Percentiles rank a stretch among this genome's conserved stretches.
phyloP scores from a whole-genome alignment of 257 asterid species.

The Thymus quinquecostatus region DNA sequence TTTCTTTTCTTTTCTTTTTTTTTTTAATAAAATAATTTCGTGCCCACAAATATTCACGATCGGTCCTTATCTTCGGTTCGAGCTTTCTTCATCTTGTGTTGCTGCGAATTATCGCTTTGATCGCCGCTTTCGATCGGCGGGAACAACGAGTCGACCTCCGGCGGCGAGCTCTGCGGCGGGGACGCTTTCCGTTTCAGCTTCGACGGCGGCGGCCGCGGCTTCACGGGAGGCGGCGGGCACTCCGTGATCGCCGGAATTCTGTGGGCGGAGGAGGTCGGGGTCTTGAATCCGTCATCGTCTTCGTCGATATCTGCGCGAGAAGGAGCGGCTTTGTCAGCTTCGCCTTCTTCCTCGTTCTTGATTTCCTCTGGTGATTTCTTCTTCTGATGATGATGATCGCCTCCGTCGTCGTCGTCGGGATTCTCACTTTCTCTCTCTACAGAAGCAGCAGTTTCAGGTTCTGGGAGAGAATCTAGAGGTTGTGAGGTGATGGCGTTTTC shows the following conservation, averaged over 20 bases:
- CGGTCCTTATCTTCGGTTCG: conserved; percentile 42
- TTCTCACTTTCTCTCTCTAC: conserved; percentile 3
- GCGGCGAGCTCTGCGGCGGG: conserved; percentile 35
- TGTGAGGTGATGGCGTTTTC: background rate
- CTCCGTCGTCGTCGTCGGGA: background rate
- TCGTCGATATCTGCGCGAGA: conserved; percentile 35
- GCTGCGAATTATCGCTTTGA: conserved; percentile 26
- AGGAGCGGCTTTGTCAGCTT: background rate
- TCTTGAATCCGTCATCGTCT: conserved; percentile 57
- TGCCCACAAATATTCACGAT: conserved; percentile 24
- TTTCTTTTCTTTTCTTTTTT: conserved; percentile 16
- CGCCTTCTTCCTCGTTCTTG: background rate
- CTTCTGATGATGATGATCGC: background rate
- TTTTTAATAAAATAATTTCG: conserved; percentile 10
- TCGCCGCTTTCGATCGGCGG: conserved; percentile 18
- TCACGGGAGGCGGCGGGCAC: conserved; percentile 83
- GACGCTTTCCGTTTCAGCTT: conserved; percentile 41
- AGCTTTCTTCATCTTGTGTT: conserved; percentile 43
- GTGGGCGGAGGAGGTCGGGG: conserved; percentile 65
- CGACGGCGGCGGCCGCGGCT: conserved; percentile 37
- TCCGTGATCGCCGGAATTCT: conserved; percentile 48
- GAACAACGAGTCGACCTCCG: conserved; percentile 47
- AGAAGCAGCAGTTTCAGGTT: background rate
- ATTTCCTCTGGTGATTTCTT: background rate
- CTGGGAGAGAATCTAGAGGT: background rate